Evolutionary conservation across 306 rosid genomes (phyloP), one percentile per base, ranked within the genome.

Genomic region (Cucurbita pepo): DNA sequence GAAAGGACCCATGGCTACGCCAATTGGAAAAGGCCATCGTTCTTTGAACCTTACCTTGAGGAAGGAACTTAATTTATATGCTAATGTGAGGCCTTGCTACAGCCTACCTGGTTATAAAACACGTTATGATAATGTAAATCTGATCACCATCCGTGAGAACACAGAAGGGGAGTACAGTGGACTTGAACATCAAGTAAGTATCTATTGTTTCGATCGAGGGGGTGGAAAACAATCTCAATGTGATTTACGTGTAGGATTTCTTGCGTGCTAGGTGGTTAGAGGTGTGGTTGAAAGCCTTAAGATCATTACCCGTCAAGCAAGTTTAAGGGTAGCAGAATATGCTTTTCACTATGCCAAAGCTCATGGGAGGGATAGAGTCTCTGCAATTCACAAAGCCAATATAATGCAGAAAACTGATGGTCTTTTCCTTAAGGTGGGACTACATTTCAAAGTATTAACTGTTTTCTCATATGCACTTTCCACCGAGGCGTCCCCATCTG

Each of bases 1-100:
- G 92, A 95, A 95, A 84, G 99, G 99, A 44, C 99, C 99, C 10
- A 95, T 95, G 99, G 97, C 99, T 55, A 95, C 97, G 45, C 99
- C 99, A 9, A 91, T 95, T 84, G 97, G 99, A 69, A 91, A 89
- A 79, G 97, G 97, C 45, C 97, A 91, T 84, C 99, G 99, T 62
- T 95, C 99, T 7, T 83, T 95, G 78, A 95, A 95, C 80, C 99
- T 95, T 84, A 95, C 99, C 38, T 81, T 95, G 10, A 91, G 97
- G 86, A 95, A 95, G 79, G 99, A 95, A 77, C 97, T 91, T 75
- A 95, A 85, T 82, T 79, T 95, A 79, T 95, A 89, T 79, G 99
- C 99, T 81, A 95, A 95, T 82, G 97, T 95, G 54, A 84, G 97
- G 75, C 99, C 99, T 74, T 95, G 99, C 77, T 82, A 89, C 83